These are phyloP conservation scores for Pseudocohnilembus persalinus DNA, from an alignment of 169 alveolate genomes.

Conservation along the genomic window DNA sequence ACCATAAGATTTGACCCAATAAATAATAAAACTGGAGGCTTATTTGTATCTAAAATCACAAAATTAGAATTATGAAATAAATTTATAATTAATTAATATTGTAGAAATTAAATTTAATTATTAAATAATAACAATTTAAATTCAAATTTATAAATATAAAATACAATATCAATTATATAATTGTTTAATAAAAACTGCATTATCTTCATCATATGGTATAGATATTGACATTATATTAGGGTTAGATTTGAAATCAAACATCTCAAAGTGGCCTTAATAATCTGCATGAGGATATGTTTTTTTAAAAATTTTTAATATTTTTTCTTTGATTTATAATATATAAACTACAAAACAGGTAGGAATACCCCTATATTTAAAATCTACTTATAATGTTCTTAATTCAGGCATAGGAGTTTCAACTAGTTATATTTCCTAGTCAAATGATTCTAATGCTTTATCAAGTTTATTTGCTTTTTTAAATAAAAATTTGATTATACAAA, in stretches of 20 bases:
- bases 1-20: slow-evolving; percentile 44
- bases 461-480: background rate
- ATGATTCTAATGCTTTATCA: background rate
- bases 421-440: background rate
- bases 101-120: no score
- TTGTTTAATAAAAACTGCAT: background rate
- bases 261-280: background rate
- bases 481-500: no score
- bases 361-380: background rate
- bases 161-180: background rate
- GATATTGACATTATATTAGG: background rate
- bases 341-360: background rate
- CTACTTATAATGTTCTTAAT: background rate
- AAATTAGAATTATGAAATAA: slow-evolving; percentile 17
- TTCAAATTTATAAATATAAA: no score
- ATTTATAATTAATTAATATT: no score
- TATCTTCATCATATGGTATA: background rate
- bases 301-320: no score
- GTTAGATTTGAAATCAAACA: background rate
- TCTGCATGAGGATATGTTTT: background rate
- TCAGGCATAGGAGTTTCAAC: background rate
- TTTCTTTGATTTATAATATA: background rate
- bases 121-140: no score
- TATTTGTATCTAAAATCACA: slow-evolving; percentile 37
- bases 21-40: slow-evolving; percentile 37